These are phyloP conservation scores for Lasiodiplodia theobromae DNA, from an alignment of 2,329 filamentous ascomycete genomes.

Conservation along the genomic window DNA sequence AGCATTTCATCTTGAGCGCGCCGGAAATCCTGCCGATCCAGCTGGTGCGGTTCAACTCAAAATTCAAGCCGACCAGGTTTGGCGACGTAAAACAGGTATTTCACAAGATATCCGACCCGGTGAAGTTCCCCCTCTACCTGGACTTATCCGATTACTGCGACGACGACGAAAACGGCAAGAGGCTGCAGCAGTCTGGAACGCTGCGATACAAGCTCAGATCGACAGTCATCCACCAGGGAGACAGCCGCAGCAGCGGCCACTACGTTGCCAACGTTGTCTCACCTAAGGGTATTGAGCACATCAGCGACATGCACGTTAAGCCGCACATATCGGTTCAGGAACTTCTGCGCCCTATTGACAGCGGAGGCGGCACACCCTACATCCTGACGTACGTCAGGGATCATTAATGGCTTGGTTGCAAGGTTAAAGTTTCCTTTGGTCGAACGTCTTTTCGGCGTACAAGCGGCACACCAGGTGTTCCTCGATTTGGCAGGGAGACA, in stretches of 20 bases:
- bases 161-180: background rate
- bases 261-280: slow-evolving; percentile 17
- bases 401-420: background rate
- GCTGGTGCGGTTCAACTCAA: slow-evolving; percentile 30
- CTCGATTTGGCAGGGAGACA: background rate
- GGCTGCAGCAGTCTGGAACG: background rate
- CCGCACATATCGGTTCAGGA: background rate
- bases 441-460: background rate
- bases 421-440: background rate
- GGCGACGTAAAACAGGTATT: no score
- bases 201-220: slow-evolving; percentile 10
- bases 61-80: no score
- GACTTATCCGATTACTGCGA: slow-evolving; percentile 10
- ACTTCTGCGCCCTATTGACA: background rate
- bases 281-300: background rate
- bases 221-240: background rate
- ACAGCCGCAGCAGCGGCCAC: slow-evolving; percentile 1
- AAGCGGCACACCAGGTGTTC: background rate
- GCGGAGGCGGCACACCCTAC: background rate
- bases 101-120: background rate
- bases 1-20: slow-evolving; percentile 23
- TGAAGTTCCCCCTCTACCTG: slow-evolving; percentile 2
- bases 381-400: slow-evolving; percentile 14
- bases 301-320: slow-evolving; percentile 2
- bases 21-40: slow-evolving; percentile 34